phyloP scores from a whole-genome alignment of 2,329 filamentous ascomycete genomes.

The Fusarium mangiferae region DNA sequence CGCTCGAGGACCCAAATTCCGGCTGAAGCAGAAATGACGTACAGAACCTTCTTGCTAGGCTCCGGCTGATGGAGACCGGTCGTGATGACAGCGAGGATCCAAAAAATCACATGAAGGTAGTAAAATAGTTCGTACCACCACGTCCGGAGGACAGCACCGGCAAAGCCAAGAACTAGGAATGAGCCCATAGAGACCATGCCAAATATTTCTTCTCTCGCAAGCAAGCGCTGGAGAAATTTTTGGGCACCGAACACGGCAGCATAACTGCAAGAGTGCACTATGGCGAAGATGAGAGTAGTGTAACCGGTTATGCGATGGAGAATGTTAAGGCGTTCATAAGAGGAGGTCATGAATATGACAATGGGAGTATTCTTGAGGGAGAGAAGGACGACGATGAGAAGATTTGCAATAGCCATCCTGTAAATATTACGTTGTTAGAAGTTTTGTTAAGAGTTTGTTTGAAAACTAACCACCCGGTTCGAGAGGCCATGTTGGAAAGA shows the following conservation, averaged over 20 bases:
- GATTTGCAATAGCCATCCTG: conserved; percentile 57
- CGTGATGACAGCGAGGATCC: conserved; percentile 59
- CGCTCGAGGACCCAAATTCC: conserved; percentile 64
- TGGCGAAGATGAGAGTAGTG: conserved; percentile 56
- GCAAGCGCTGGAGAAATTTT: conserved; percentile 47
- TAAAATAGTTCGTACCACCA: conserved; percentile 68
- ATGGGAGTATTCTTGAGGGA: conserved; percentile 69
- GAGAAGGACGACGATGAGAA: conserved; percentile 63
- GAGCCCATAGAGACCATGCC: conserved; percentile 60
- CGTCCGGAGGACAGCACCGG: conserved; percentile 55
- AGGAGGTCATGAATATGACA: conserved; percentile 62
- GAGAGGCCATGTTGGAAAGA: conserved; percentile 50
- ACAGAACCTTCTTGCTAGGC: conserved; percentile 53
- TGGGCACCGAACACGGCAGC: conserved; percentile 52
- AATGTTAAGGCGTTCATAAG: conserved; percentile 68
- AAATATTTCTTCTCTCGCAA: conserved; percentile 54
- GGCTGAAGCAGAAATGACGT: conserved; percentile 55
- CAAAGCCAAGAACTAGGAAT: conserved; percentile 57
- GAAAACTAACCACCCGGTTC: conserved; percentile 52
- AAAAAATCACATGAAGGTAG: conserved; percentile 61
- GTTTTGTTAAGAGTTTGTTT: neutral
- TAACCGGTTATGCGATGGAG: conserved; percentile 66
- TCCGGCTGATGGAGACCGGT: conserved; percentile 64
- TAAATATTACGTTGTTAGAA: neutral
- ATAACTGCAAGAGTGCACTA: conserved; percentile 60